Conservation (phyloP, 257 asterid genomes). For the Solanum clarkiae region DNA sequence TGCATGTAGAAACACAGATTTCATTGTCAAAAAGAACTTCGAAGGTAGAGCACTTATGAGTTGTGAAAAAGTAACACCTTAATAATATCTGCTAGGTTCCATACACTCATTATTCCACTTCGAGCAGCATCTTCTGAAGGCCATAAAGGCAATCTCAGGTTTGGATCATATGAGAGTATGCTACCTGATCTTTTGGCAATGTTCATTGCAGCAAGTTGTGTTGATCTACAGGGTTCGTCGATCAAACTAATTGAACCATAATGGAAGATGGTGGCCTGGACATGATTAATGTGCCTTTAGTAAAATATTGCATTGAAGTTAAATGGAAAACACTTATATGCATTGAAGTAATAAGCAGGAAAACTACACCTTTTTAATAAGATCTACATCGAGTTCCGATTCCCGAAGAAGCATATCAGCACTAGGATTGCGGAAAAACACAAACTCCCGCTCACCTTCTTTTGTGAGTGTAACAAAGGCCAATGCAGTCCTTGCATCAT, state of each 20-base stretch:
- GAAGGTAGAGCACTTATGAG: not conserved
- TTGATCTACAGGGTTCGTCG: conserved; percentile 76
- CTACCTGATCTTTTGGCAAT: conserved; percentile 70
- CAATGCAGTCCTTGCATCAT: conserved; percentile 69
- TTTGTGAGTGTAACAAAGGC: conserved; percentile 77
- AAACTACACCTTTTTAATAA: conserved; percentile 53
- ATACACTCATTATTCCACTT: conserved; percentile 57
- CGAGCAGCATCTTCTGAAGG: conserved; percentile 86
- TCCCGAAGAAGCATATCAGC: conserved; percentile 81
- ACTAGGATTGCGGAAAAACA: conserved; percentile 88
- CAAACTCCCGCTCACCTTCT: conserved; percentile 92
- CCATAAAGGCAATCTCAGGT: conserved; percentile 85
- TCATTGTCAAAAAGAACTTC: not conserved
- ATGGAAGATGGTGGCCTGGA: conserved; percentile 81
- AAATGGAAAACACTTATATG: not conserved
- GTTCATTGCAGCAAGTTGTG: conserved; percentile 72
- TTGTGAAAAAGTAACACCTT: conserved; percentile 35
- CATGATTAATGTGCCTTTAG: conserved; percentile 6
- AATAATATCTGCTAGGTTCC: conserved; percentile 81
- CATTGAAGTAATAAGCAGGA: not conserved
- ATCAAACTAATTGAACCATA: conserved; percentile 89
- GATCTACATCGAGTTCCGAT: conserved; percentile 61
- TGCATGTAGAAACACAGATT: conserved; percentile 8
- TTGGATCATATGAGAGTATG: conserved; percentile 86
- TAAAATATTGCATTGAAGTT: not conserved